phyloP scores from a whole-genome alignment of 2,329 filamentous ascomycete genomes.

The Neonectria sp. region DNA sequence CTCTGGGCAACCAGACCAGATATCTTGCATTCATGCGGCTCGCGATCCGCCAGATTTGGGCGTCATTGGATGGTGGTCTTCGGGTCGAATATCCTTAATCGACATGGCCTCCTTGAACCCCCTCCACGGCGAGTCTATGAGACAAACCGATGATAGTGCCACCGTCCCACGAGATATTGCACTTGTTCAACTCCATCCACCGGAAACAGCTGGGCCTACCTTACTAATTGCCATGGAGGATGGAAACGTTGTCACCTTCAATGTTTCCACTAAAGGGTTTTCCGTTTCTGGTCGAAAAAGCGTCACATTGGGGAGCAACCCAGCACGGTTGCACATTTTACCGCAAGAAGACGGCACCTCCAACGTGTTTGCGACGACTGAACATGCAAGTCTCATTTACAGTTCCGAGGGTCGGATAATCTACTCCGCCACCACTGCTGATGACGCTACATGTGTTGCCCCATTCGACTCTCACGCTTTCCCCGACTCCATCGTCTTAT shows the following conservation, averaged over 20 bases:
- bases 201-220: conserved; percentile 72
- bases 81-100: conserved; percentile 83
- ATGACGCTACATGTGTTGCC: conserved; percentile 86
- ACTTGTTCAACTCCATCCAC: conserved; percentile 83
- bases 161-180: conserved; percentile 88
- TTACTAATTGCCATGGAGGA: conserved; percentile 94
- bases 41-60: conserved; percentile 75
- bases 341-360: conserved; percentile 77
- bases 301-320: conserved; percentile 87
- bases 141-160: conserved; percentile 73
- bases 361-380: conserved; percentile 93
- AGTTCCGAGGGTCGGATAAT: conserved; percentile 88
- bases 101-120: conserved; percentile 76
- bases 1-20: conserved; percentile 71
- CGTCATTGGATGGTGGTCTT: conserved; percentile 89
- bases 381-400: conserved; percentile 95
- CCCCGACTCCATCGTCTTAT: conserved; percentile 84
- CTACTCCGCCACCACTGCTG: conserved; percentile 93
- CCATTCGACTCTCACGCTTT: conserved; percentile 87
- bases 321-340: conserved; percentile 85
- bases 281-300: conserved; percentile 82
- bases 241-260: conserved; percentile 89
- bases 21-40: conserved; percentile 87
- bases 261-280: conserved; percentile 73
- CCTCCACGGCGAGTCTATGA: conserved; percentile 75